A percentile compares a stretch with the other conserved stretches of the same genome.
Conservation (phyloP, 306 rosid genomes). For the Echinosophora koreensis region DNA sequence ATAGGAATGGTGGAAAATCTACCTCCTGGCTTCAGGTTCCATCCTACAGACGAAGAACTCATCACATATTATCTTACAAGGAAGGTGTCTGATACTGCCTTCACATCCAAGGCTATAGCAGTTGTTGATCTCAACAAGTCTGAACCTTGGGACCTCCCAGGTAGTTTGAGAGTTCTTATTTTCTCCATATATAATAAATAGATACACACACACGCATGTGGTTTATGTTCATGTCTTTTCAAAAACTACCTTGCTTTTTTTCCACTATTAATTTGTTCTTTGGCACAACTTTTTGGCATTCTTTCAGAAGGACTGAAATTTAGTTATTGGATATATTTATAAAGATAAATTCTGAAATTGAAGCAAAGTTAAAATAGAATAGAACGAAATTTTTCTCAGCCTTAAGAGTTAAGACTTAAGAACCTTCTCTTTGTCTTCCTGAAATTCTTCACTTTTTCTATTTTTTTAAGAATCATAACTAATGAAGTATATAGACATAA, state of each 20-base stretch:
- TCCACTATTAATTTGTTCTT: too few species aligned
- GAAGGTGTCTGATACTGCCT: conserved; percentile 74
- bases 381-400: neutral
- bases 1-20: conserved; percentile 71
- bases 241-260: too few species aligned
- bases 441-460: neutral
- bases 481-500: neutral
- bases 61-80: conserved; percentile 71
- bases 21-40: conserved; percentile 96
- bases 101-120: conserved; percentile 74
- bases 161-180: conserved; percentile 36
- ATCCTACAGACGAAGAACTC: conserved; percentile 96
- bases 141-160: conserved; percentile 99
- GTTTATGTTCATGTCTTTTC: too few species aligned
- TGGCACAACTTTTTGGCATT: neutral
- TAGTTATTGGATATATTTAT: neutral
- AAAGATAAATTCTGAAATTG: neutral
- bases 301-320: neutral
- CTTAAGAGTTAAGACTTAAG: neutral
- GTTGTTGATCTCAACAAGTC: conserved; percentile 93
- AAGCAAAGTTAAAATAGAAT: neutral
- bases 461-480: neutral
- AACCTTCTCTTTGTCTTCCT: conserved; percentile 5
- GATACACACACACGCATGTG: neutral
- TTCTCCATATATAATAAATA: neutral